Percentiles rank a stretch among this genome's conserved stretches.
Evolutionary conservation across 306 rosid species (phyloP).

Genomic region (Cucumis cinereus): DNA sequence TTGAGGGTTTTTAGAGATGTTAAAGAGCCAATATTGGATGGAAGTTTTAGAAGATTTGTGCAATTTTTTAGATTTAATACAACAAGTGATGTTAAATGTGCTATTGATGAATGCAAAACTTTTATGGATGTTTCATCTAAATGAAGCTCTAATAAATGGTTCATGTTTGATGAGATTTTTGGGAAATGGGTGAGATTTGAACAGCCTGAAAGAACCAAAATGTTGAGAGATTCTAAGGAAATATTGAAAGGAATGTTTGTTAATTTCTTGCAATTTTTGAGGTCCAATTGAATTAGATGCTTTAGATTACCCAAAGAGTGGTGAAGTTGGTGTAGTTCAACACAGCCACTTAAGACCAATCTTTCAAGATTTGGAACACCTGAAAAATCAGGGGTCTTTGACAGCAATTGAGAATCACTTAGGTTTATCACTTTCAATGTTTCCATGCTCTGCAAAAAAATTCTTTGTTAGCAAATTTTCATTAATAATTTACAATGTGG

Average conservation of each 20-base stretch:
- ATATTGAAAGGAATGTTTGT: not conserved
- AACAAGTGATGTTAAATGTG: not conserved
- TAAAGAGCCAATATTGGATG: not conserved
- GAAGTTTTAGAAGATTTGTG: not conserved
- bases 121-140: not conserved
- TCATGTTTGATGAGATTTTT: not conserved
- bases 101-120: slow-evolving; percentile 1
- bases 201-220: slow-evolving; percentile 6
- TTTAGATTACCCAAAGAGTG: not conserved
- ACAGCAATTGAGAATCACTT: not conserved
- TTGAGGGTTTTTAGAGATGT: slow-evolving; percentile 1
- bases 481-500: too few relatives aligned
- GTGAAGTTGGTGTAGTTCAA: not conserved
- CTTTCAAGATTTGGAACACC: slow-evolving; percentile 4
- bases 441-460: not conserved
- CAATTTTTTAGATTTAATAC: not conserved
- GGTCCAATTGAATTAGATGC: not conserved
- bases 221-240: not conserved
- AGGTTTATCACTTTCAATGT: slow-evolving; percentile 4
- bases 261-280: slow-evolving; percentile 5
- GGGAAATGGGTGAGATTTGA: not conserved
- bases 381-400: not conserved
- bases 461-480: too few relatives aligned
- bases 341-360: slow-evolving; percentile 5
- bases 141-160: not conserved